A percentile compares a stretch with the other conserved stretches of the same genome.
These are phyloP conservation scores for Leavenworthia alabamica DNA, from an alignment of 345 rosid genomes.

Conservation along the genomic window DNA sequence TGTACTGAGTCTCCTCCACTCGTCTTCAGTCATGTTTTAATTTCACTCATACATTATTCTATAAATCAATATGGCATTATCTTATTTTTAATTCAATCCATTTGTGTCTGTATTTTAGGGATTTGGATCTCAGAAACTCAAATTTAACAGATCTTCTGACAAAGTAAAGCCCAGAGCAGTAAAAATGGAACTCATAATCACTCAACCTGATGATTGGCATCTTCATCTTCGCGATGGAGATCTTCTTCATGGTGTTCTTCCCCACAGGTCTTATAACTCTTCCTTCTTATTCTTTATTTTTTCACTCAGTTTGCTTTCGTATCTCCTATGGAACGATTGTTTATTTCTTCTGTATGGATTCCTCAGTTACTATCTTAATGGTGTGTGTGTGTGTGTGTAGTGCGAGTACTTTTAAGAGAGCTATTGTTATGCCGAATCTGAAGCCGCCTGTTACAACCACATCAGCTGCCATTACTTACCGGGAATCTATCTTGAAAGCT, in stretches of 20 bases:
- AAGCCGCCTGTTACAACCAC: slow-evolving; percentile 81
- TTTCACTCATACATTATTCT: background rate
- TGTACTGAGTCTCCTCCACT: slow-evolving; percentile 4
- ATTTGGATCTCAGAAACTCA: slow-evolving; percentile 23
- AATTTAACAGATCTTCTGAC: slow-evolving; percentile 22
- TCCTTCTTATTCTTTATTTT: background rate
- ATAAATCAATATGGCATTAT: background rate
- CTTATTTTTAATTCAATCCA: background rate
- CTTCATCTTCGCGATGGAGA: slow-evolving; percentile 79
- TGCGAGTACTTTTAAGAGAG: slow-evolving; percentile 69
- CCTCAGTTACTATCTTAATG: background rate
- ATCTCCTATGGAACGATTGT: background rate
- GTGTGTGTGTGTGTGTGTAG: slow-evolving; percentile 31
- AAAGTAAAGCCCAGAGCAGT: slow-evolving; percentile 26
- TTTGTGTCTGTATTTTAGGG: slow-evolving; percentile 8
- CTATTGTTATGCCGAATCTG: slow-evolving; percentile 92
- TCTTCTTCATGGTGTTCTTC: slow-evolving; percentile 60
- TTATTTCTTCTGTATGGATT: background rate
- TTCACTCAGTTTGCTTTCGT: background rate
- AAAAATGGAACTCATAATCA: slow-evolving; percentile 60
- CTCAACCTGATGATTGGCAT: slow-evolving; percentile 85
- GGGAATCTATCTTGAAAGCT: slow-evolving; percentile 53
- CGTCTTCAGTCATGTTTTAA: background rate
- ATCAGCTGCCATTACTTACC: slow-evolving; percentile 60
- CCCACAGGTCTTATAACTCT: slow-evolving; percentile 51